Conservation (phyloP, 2,329 filamentous ascomycete genomes). For the Penicillium sumatraense region DNA sequence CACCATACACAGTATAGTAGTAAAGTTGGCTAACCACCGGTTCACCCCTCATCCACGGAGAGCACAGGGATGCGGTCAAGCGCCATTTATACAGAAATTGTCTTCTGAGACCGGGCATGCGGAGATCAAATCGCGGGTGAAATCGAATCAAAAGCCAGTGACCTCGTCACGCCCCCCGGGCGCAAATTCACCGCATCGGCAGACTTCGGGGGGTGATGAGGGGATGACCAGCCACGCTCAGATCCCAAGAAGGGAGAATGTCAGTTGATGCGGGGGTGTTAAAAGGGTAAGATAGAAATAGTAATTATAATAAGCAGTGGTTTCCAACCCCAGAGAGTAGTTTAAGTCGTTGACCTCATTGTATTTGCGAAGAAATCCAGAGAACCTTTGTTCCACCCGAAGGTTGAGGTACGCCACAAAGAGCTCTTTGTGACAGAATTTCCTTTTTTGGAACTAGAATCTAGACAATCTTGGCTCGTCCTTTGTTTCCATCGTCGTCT, state of each 20-base stretch:
- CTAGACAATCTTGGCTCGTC: not conserved
- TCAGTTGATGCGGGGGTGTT: slow-evolving; percentile 19
- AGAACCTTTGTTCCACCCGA: not conserved
- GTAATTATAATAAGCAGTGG: not conserved
- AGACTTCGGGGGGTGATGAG: not conserved
- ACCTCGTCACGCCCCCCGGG: slow-evolving; percentile 23
- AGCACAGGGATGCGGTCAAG: slow-evolving; percentile 1
- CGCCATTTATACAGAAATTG: not conserved
- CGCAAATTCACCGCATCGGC: slow-evolving; percentile 9
- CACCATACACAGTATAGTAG: no score
- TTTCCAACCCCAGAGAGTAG: not conserved
- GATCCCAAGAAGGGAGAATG: slow-evolving; percentile 16
- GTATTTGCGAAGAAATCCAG: not conserved
- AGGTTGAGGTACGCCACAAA: not conserved
- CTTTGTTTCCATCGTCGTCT: not conserved
- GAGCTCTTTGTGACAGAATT: not conserved
- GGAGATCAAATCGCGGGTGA: not conserved
- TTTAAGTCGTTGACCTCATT: not conserved
- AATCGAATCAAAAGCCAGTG: slow-evolving; percentile 16
- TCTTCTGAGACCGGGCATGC: not conserved
- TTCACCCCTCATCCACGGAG: not conserved
- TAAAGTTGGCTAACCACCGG: no score
- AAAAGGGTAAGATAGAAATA: not conserved
- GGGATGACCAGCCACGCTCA: slow-evolving; percentile 21
- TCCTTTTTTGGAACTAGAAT: not conserved